Evolutionary conservation across 2,329 filamentous ascomycete species (phyloP).

Genomic region (Penicillium janthinellum): DNA sequence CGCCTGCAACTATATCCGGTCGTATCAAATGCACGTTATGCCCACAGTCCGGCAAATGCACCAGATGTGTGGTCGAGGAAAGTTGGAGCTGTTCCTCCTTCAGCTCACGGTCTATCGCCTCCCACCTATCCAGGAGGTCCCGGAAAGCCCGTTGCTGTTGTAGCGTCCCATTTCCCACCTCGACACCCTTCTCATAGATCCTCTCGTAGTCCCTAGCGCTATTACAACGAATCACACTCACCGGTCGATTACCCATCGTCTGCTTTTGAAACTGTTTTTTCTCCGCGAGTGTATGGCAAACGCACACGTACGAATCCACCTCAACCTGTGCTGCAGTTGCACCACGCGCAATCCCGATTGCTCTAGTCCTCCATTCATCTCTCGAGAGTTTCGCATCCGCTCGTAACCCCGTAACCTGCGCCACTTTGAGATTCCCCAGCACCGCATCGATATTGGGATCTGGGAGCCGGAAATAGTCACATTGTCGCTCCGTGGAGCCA

Average conservation of each 20-base stretch:
- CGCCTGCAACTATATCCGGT: constrained; percentile 41
- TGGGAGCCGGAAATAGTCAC: constrained; percentile 34
- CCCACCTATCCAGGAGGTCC: constrained; percentile 35
- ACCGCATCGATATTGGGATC: constrained; percentile 36
- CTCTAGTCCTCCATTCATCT: constrained; percentile 39
- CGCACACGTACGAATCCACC: constrained; percentile 19
- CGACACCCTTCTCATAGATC: constrained; percentile 37
- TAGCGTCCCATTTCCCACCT: constrained; percentile 37
- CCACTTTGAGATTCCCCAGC: constrained; percentile 33
- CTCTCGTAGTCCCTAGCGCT: constrained; percentile 34
- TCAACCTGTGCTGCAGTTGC: constrained; percentile 26
- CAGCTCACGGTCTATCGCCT: constrained; percentile 28
- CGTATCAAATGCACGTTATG: constrained; percentile 42
- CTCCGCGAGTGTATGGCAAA: constrained; percentile 31
- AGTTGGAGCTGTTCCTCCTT: constrained; percentile 38
- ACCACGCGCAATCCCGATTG: constrained; percentile 33
- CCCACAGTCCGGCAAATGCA: constrained; percentile 39
- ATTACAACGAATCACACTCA: constrained; percentile 42
- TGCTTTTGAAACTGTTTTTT: constrained; percentile 36
- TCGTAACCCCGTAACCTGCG: constrained; percentile 36
- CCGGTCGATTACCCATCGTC: constrained; percentile 32
- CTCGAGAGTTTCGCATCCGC: constrained; percentile 31
- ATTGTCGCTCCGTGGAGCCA: constrained; percentile 37
- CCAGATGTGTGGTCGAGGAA: constrained; percentile 32
- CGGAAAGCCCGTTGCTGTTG: constrained; percentile 33